Base-by-base conservation (phyloP, 2,329 filamentous ascomycete genomes). In the Sporothrix brasiliensis region DNA sequence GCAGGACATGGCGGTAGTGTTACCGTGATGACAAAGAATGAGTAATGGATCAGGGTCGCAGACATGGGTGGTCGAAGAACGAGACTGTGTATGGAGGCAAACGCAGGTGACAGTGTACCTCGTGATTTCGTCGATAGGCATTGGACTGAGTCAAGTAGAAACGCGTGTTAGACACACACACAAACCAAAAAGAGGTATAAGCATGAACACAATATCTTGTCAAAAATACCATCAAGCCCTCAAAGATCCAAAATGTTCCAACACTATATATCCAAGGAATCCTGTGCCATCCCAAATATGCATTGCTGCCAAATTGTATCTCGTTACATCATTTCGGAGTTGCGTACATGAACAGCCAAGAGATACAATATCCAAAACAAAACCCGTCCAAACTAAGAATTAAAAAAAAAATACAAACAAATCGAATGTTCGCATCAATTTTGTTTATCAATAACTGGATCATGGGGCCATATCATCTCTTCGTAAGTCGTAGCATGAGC, bases 21-120 rank as follows among this genome's bases (percentile, higher is more conserved):
- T 47, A 67, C 63, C 49, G 30, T 68, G 67, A 50, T 68, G 67
- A 68, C 41, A 54, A 54, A 50, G 53, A 49, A 49, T 60, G 67
- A 50, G 67, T 50, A 60, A 68, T 52, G 53, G 52, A 49, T 68
- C 52, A 68, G 24, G 24, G 39, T 27, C 39, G 24, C 58, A 53
- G 14, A 49, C 65, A 65, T 34, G 61, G 27, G 27, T 65, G 41
- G 60, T 49, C 16, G 24, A 50, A 11, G 24, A 65, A 21, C 44
- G 19, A 52, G 47, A 0, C 6, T n/a, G 24, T 34, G 9, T 2
- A 27, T 9, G 13, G 44, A 49, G 10, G 60, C n/a, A 30, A 27
- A 49, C 9, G 6, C 4, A 24, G 19, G 19, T 9, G 34, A 34
- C 34, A 34, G 14, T 16, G 41, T 44, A 44, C 41, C 4, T 16